Evolutionary conservation across 108 stramenopile genomes (phyloP), one percentile per base, ranked within the genome.

Genomic region (Skeletonema grethae): DNA sequence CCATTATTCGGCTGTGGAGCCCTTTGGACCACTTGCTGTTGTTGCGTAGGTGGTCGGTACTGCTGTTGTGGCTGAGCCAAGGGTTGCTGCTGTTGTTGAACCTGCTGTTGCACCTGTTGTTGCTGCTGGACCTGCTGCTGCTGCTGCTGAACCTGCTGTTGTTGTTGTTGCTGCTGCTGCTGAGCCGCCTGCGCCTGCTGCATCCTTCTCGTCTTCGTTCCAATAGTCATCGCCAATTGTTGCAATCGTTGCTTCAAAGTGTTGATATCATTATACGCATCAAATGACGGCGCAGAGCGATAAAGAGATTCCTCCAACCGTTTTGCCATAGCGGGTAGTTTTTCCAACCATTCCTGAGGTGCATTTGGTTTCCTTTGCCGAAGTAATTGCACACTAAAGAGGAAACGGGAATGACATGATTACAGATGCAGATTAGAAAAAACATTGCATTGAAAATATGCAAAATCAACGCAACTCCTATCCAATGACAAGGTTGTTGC

Each of bases 301-400:
- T 96, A 98, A 45, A 98, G 78, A 57, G 90, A 90, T 70, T 97
- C 96, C 62, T 98, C 97, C 63, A 98, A 81, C 24, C 96, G 86
- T 64, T 95, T 95, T 0, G 97, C 97, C 97, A 98, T 98, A 72
- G 97, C 93, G 7, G 96, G 96, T 8, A 98, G 86, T 66, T 97
- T 97, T 69, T 94, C 89, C 71, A 96, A 74, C 96, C 96, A 97
- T 78, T 97, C 95, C 65, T 89, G 83, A n/a, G 96, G 93, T 7
- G 97, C 96, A 72, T 98, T 91, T 35, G 96, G 96, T 58, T 95
- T 95, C 30, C 97, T 88, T 63, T 93, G 89, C 60, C 95, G 90
- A 72, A 98, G 80, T n/a, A 98, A 79, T 46, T 92, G 90, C 30
- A 97, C 95, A 76, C 92, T 96, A 58, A 4, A 29, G 31, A 30